Percentiles rank a stretch among this genome's conserved stretches.
phyloP scores from a whole-genome alignment of 1,284 basidiomycete species.

The Xanthoconium separans region DNA sequence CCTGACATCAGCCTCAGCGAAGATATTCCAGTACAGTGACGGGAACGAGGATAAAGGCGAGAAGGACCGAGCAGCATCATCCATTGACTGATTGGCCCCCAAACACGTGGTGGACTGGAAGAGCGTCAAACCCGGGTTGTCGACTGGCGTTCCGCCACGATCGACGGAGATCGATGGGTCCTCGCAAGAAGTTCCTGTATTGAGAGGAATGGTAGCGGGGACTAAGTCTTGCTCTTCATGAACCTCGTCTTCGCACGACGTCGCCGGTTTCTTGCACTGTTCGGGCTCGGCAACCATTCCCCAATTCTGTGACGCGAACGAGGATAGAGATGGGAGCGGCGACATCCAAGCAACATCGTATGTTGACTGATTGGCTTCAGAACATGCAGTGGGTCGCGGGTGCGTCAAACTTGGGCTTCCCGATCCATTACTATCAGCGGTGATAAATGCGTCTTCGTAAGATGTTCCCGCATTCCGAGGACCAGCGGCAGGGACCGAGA shows the following conservation, averaged over 20 bases:
- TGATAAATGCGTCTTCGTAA: too few species aligned
- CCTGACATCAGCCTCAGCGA: not conserved
- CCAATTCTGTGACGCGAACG: conserved; percentile 8
- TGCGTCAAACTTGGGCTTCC: too few species aligned
- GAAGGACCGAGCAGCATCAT: not conserved
- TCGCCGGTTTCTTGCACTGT: not conserved
- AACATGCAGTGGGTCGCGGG: too few species aligned
- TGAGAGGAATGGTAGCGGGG: not conserved
- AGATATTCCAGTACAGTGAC: conserved; percentile 10
- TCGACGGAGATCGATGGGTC: not conserved
- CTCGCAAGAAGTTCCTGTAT: not conserved
- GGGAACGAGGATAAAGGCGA: conserved; percentile 5
- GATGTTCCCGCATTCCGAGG: too few species aligned
- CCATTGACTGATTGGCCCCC: not conserved
- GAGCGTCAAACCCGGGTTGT: not conserved
- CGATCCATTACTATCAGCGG: too few species aligned
- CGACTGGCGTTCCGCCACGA: not conserved
- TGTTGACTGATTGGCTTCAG: too few species aligned
- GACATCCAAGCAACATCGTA: too few species aligned
- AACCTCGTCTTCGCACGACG: not conserved
- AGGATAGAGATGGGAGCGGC: too few species aligned
- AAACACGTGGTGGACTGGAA: not conserved
- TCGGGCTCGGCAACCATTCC: not conserved
- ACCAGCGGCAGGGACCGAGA: too few species aligned
- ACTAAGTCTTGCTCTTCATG: not conserved